Percentiles rank a stretch among this genome's conserved stretches.
phyloP scores from a whole-genome alignment of 139 green algal species.

The Edaphochlamys debaryana region DNA sequence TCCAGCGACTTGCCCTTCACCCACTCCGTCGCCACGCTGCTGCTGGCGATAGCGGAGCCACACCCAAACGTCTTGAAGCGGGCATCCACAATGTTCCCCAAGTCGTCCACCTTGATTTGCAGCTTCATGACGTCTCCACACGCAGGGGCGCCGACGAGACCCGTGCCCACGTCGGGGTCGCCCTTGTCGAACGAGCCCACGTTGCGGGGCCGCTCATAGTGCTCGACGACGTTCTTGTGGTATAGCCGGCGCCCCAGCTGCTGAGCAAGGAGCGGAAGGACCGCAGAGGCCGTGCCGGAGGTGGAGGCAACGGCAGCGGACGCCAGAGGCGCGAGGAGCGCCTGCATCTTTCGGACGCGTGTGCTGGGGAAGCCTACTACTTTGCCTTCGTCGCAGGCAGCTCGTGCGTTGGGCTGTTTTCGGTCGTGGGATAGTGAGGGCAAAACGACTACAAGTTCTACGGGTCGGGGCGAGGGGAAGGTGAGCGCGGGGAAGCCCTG shows the following conservation, averaged over 20 bases:
- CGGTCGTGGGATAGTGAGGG: no score
- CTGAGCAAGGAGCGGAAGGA: neutral
- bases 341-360: slow-evolving; percentile 6
- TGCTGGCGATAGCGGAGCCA: slow-evolving; percentile 96
- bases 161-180: slow-evolving; percentile 91
- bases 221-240: slow-evolving; percentile 96
- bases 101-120: slow-evolving; percentile 93
- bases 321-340: slow-evolving; percentile 22
- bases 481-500: no score
- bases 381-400: no score
- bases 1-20: slow-evolving; percentile 90
- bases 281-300: neutral
- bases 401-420: no score
- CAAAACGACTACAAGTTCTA: neutral
- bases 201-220: slow-evolving; percentile 97
- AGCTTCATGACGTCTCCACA: slow-evolving; percentile 99
- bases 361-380: slow-evolving; percentile 6
- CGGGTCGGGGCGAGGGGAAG: neutral
- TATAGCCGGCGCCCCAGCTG: slow-evolving; percentile 56
- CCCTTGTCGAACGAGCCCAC: slow-evolving; percentile 97
- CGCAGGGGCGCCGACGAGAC: slow-evolving; percentile 89
- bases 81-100: slow-evolving; percentile 95
- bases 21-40: slow-evolving; percentile 96
- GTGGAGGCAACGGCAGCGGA: slow-evolving; percentile 7
- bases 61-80: slow-evolving; percentile 99